Evolutionary conservation across 371 early-diverging fungal genomes (phyloP), one percentile per base, ranked within the genome.

Genomic region (Coemansia sp.): DNA sequence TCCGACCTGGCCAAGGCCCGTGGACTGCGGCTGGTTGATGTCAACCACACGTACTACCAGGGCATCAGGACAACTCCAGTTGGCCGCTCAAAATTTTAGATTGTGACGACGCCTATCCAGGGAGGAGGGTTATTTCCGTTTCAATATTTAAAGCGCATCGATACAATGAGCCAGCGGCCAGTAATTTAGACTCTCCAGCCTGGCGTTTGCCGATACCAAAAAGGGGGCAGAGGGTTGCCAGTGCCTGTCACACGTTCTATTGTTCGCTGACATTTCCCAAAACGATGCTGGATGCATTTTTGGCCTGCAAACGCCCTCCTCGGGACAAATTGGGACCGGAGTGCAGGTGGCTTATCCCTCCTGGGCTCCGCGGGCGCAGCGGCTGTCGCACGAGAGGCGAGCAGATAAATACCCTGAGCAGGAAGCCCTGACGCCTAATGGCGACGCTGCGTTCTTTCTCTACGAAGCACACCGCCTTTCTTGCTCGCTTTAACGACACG

Each of bases 11-110:
- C 98, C 31, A 83, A 83, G 72, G 84, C 86, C 63, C 84, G 97
- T 57, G 99, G 99, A 42, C 85, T 92, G 77, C 92, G 90, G 51
- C 80, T 98, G 52, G 85, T 90, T 40, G 99, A 98, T 71, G 92
- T 98, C 43, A 86, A 91, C 68, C 86, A 86, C 70, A 80, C 80
- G 14, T 92, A 92, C 78, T 91, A 88, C 65, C 90, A 89, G 57
- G 84, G 67, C 2, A 45, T 63, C 34, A 76, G 42, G 66, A 59
- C 58, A 7, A 39, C 61, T 10, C 36, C 57, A 8, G 38, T 49
- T 10, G 12, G 5, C 8, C 33, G 55, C 16, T 39, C 47, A 14
- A 39, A n/a, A 34, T 50, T 36, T 30, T 59, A 10, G 16, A 14
- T 26, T 12, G 43, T 33, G 30, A 26, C 26, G 5, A 7, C 30